Evolutionary conservation across 2,329 filamentous ascomycete species (phyloP).

Genomic region (Hymenoscyphus infarciens): DNA sequence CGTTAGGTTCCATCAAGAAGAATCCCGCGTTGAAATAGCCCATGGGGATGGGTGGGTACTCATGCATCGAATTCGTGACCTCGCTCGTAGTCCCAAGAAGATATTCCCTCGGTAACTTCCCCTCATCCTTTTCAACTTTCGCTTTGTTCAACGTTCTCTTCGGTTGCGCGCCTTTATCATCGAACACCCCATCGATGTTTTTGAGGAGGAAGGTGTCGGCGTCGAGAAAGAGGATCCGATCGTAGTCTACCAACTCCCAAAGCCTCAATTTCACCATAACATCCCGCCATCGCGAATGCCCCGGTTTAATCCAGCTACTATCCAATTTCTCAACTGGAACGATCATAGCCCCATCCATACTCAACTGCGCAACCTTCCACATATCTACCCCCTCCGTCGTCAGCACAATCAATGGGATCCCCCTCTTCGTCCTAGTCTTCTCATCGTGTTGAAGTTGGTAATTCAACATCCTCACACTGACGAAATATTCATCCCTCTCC

Average conservation of each 20-base stretch:
- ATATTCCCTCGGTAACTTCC: slow-evolving; percentile 34
- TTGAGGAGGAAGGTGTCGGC: slow-evolving; percentile 35
- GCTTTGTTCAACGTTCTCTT: not conserved
- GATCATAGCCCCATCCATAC: slow-evolving; percentile 37
- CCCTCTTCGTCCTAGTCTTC: slow-evolving; percentile 31
- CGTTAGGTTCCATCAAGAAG: slow-evolving; percentile 40
- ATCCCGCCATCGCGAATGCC: slow-evolving; percentile 29
- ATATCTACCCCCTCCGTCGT: slow-evolving; percentile 29
- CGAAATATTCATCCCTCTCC: slow-evolving; percentile 32
- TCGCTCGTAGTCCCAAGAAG: slow-evolving; percentile 37
- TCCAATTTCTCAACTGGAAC: slow-evolving; percentile 32
- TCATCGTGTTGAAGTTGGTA: slow-evolving; percentile 38
- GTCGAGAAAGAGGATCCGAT: slow-evolving; percentile 37
- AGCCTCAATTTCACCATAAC: slow-evolving; percentile 37
- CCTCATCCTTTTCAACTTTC: slow-evolving; percentile 29
- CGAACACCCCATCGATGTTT: slow-evolving; percentile 36
- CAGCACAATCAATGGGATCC: slow-evolving; percentile 37
- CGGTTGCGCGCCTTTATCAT: slow-evolving; percentile 23
- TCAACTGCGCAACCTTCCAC: slow-evolving; percentile 30
- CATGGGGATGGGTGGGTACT: slow-evolving; percentile 37
- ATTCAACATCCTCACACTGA: slow-evolving; percentile 35
- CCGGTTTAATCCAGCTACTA: slow-evolving; percentile 33
- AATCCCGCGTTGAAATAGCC: slow-evolving; percentile 41
- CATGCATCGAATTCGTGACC: slow-evolving; percentile 36
- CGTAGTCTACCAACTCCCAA: slow-evolving; percentile 36